Evolutionary conservation across 495 filamentous ascomycete genomes (phyloP).

Genomic region (Penicillium bialowiezense): DNA sequence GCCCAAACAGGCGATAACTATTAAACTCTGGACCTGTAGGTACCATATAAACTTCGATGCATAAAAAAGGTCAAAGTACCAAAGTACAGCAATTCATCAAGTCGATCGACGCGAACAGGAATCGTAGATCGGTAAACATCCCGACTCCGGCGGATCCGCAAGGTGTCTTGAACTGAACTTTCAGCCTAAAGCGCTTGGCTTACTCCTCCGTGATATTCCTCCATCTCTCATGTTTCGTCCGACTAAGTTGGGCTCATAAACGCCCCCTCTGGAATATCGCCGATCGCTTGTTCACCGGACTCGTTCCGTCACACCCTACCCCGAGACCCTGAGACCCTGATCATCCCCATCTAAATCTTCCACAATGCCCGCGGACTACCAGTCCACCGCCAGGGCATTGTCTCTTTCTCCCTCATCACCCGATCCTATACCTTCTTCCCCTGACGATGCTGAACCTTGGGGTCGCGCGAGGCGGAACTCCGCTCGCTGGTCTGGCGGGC

Average conservation of each 20-base stretch:
- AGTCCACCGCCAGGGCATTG: slow-evolving; percentile 62
- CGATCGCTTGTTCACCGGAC: slow-evolving; percentile 9
- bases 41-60: too few species aligned
- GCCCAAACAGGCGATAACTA: too few species aligned
- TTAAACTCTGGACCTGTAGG: too few species aligned
- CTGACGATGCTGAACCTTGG: slow-evolving; percentile 42
- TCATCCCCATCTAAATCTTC: slow-evolving; percentile 4
- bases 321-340: slow-evolving; percentile 8
- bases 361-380: slow-evolving; percentile 57
- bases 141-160: slow-evolving; percentile 11
- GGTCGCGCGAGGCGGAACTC: slow-evolving; percentile 37
- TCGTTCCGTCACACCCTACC: neutral
- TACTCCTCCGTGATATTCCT: too few species aligned
- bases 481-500: slow-evolving; percentile 20
- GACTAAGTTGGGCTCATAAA: slow-evolving; percentile 6
- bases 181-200: slow-evolving; percentile 6
- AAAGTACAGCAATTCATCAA: neutral
- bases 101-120: neutral
- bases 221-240: slow-evolving; percentile 8
- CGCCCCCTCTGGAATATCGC: slow-evolving; percentile 7
- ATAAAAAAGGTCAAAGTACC: too few species aligned
- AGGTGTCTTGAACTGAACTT: slow-evolving; percentile 1
- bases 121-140: slow-evolving; percentile 5
- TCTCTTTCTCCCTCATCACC: slow-evolving; percentile 56
- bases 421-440: slow-evolving; percentile 30